Conservation (phyloP, 768 basidiomycete genomes). For the Panellus pusillus region DNA sequence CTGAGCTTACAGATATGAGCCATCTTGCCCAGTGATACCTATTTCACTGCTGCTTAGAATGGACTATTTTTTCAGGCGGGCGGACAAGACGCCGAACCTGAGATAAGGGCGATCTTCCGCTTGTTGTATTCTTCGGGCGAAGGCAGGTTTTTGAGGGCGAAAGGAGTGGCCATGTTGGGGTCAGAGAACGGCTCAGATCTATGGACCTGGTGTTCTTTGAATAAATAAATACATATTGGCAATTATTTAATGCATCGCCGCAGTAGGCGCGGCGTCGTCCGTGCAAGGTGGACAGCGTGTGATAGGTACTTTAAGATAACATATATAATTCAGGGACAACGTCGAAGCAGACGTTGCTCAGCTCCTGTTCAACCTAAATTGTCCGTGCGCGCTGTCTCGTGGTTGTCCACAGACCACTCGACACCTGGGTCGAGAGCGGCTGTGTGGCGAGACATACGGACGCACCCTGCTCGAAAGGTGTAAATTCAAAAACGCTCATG, state of each 20-base stretch:
- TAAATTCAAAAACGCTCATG: conserved; percentile 83
- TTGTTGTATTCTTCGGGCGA: conserved; percentile 81
- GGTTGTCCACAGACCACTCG: conserved; percentile 86
- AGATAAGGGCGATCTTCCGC: conserved; percentile 92
- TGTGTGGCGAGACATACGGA: neutral
- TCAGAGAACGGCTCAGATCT: too few species aligned
- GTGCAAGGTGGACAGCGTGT: too few species aligned
- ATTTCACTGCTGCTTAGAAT: conserved; percentile 3
- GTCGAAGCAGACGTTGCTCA: neutral
- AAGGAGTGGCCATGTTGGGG: conserved; percentile 27
- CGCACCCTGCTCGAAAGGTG: conserved; percentile 79
- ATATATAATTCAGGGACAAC: too few species aligned
- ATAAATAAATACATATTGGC: too few species aligned
- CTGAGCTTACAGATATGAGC: conserved; percentile 82
- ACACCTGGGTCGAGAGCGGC: conserved; percentile 52
- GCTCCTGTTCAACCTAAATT: neutral
- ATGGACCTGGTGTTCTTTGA: too few species aligned
- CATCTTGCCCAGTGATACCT: conserved; percentile 98
- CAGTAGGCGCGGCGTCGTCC: too few species aligned
- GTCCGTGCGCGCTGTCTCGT: conserved; percentile 67
- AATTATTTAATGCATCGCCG: too few species aligned
- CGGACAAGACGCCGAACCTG: conserved; percentile 51
- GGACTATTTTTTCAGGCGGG: conserved; percentile 11
- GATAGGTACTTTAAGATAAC: too few species aligned
- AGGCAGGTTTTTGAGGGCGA: conserved; percentile 54